Base-by-base conservation (phyloP, 2,329 filamentous ascomycete genomes). In the Sporothrix inflata region DNA sequence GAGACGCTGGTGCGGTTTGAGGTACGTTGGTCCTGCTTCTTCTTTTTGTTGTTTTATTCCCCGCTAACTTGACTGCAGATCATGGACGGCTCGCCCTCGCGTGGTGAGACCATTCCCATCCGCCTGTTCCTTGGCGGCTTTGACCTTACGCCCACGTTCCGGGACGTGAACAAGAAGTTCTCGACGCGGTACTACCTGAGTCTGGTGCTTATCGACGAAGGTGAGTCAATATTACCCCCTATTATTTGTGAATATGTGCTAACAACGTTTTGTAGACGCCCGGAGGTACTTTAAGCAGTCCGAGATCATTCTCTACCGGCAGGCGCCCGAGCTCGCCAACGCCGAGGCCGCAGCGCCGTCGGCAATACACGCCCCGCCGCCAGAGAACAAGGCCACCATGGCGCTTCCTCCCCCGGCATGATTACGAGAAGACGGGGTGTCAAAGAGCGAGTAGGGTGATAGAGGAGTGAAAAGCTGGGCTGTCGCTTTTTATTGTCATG, bases 101-200 rank as follows among this genome's bases (percentile, higher is more conserved):
- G 96, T 85, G 94, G 93, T 88, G 90, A 87, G 85, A 98, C 96
- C 1, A 99, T 99, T 74, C 96, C 96, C 27, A 99, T 99, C 79
- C 89, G 96, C 77, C 87, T 99, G 71, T 99, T 99, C 89, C 89
- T 99, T 11, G 96, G 96, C 74, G 96, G 96, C 69, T 99, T 99
- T 81, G 97, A 99, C 82, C 84, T 99, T 75, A 99, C 96, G 4
- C 96, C 96, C 19, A 99, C 96, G 14, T 99, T 99, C 88, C 92
- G 96, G 74, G 96, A 99, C 81, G 97, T 99, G 77, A 99, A 99
- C 88, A 99, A 99, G 87, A 99, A 99, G 84, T 99, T 97, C 83
- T 98, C 95, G 34, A 98, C 95, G 49, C 88, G 96, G 78, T 99
- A 99, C 84, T 99, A 99, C 83, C 88, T 99, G 75, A 98, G 94